Evolutionary conservation across 768 basidiomycete genomes (phyloP).

Genomic region (Leccinum subtestaceum): DNA sequence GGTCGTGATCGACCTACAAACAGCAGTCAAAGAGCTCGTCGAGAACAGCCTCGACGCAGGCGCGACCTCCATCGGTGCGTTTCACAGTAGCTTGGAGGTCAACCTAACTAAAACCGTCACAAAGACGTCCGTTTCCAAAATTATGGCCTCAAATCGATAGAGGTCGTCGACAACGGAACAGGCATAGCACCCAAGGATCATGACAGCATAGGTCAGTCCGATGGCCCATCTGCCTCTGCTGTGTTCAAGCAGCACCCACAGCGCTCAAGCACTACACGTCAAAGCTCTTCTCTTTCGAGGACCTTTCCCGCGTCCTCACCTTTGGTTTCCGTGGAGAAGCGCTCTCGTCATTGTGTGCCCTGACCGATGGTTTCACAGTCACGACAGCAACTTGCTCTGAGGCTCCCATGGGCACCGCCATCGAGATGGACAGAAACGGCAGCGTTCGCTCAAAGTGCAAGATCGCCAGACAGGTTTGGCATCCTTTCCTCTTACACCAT

Average conservation of each 20-base stretch:
- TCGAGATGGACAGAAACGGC: constrained; percentile 73
- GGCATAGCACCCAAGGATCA: constrained; percentile 82
- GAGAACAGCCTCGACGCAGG: constrained; percentile 96
- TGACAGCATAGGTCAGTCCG: constrained; percentile 65
- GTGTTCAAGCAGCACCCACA: constrained; percentile 26
- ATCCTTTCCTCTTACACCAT: neutral
- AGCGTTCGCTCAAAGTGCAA: constrained; percentile 53
- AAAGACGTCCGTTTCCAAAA: constrained; percentile 90
- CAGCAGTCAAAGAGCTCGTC: constrained; percentile 92
- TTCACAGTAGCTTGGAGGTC: too few species aligned
- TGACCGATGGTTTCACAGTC: constrained; percentile 67
- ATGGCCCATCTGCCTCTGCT: neutral
- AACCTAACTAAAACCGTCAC: too few species aligned
- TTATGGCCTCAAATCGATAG: constrained; percentile 75
- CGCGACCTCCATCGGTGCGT: constrained; percentile 80
- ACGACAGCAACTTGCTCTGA: constrained; percentile 69
- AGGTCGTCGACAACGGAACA: constrained; percentile 89
- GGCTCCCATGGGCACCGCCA: constrained; percentile 73
- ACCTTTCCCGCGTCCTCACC: constrained; percentile 68
- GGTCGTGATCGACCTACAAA: constrained; percentile 90
- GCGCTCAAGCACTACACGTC: constrained; percentile 93
- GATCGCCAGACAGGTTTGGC: constrained; percentile 72
- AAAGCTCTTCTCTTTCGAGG: constrained; percentile 74
- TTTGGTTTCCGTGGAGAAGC: constrained; percentile 98
- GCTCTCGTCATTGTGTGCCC: constrained; percentile 86